Base-by-base conservation (phyloP, 768 basidiomycete genomes). In the Rhodocollybia butyracea region DNA sequence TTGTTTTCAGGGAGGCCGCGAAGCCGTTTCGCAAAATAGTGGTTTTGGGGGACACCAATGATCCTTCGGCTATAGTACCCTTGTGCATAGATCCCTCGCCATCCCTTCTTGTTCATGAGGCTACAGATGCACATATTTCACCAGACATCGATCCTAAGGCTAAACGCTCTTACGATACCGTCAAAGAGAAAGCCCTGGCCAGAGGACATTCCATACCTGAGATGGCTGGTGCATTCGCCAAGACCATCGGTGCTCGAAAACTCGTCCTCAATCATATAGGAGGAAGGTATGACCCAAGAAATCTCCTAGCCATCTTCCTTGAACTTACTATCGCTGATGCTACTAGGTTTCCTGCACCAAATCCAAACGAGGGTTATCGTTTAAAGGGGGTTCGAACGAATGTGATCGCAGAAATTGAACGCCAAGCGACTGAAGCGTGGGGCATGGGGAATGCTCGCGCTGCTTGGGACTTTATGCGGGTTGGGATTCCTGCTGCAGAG, bases 101-200 rank as follows among this genome's bases (percentile, higher is more conserved):
- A 22, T 81, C 85, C 27, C 74, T 94, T n/a, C 76, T 94, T 19
- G 75, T 94, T n/a, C 93, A 94, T 67, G 92, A 94, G 69, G 83
- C 86, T 1, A 92, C 89, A 2, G 91, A 94, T 63, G 84, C 86
- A 0, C 79, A 77, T 59, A 81, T 94, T 34, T 84, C 88, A 0
- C 64, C 57, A 2, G 61, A 73, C 46, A 76, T 88, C 53, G 84
- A 85, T 65, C 69, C 73, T 8, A 73, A 70, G 31, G 70, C 79
- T 29, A 76, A 66, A 51, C 75, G 78, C 51, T 72, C 72, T 26
- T 70, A 66, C 2, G 70, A 71, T 46, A 73, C 68, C 52, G 71
- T 84, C 32, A 57, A 68, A 58, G 67, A 76, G 55, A 86, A 80
- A 57, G 78, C 83, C 0, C 69, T 83, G n/a, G 72, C 74, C 26